A percentile compares a stretch with the other conserved stretches of the same genome.
Conservation (phyloP, 2,329 filamentous ascomycete species). For the Hypoxylon sp. region DNA sequence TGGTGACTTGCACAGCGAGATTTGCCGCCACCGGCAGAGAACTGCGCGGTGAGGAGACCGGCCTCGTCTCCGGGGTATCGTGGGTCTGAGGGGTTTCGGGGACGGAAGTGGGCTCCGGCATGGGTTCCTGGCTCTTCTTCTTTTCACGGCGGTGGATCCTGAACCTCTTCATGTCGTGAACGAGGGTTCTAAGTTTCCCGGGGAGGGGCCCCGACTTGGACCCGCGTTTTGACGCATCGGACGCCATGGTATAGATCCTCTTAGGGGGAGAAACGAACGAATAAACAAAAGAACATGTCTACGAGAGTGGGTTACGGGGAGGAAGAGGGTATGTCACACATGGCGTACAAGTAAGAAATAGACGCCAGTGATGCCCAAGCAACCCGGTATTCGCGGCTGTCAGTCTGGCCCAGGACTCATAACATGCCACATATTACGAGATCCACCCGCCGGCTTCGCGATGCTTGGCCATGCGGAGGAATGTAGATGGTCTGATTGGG, state of each 20-base stretch:
- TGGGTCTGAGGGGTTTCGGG: slow-evolving; percentile 12
- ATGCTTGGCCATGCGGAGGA: slow-evolving; percentile 23
- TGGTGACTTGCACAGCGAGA: slow-evolving; percentile 61
- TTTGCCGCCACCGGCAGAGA: slow-evolving; percentile 45
- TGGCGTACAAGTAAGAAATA: slow-evolving; percentile 40
- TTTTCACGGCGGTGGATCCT: slow-evolving; percentile 44
- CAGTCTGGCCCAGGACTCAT: slow-evolving; percentile 28
- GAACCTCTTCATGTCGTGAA: slow-evolving; percentile 50
- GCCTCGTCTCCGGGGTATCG: slow-evolving; percentile 32
- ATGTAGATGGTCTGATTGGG: slow-evolving; percentile 39
- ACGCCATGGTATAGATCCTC: slow-evolving; percentile 39
- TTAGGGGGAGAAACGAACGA: slow-evolving; percentile 24
- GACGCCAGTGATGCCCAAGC: slow-evolving; percentile 34
- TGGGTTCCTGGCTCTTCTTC: slow-evolving; percentile 38
- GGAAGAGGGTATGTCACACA: slow-evolving; percentile 23
- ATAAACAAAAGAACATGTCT: slow-evolving; percentile 34
- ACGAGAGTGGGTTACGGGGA: slow-evolving; percentile 18
- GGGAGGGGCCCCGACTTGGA: slow-evolving; percentile 45
- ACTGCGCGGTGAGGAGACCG: slow-evolving; percentile 36
- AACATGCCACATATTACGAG: slow-evolving; percentile 44
- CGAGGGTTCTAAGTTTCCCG: slow-evolving; percentile 49
- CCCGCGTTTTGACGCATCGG: slow-evolving; percentile 36
- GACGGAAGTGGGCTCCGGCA: slow-evolving; percentile 22
- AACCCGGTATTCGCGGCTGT: slow-evolving; percentile 32
- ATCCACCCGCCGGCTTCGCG: slow-evolving; percentile 25